Percentiles rank a stretch among this genome's conserved stretches.
Evolutionary conservation across 148 eudicot species (phyloP).

Genomic region (Dianthus caryophyllus): DNA sequence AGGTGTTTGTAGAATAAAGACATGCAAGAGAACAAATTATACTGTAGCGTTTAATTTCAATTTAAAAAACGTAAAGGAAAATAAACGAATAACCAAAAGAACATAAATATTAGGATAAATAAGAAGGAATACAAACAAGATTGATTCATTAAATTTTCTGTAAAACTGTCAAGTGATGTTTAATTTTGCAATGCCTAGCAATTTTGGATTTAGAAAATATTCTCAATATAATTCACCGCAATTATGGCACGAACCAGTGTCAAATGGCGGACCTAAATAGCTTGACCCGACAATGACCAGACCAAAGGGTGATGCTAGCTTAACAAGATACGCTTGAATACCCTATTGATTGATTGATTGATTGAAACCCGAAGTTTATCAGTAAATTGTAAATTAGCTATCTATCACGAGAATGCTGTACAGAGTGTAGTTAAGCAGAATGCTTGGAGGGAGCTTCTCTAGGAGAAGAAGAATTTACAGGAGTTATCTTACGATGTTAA

Average conservation of each 20-base stretch:
- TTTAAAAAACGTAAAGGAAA: too few relatives aligned
- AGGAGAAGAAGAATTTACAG: slow-evolving; percentile 36
- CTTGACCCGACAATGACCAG: background rate
- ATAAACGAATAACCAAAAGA: too few relatives aligned
- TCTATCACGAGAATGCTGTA: slow-evolving; percentile 15
- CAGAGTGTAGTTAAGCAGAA: background rate
- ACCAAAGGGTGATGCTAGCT: background rate
- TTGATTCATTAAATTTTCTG: too few relatives aligned
- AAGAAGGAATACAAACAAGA: too few relatives aligned
- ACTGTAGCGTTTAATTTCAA: too few relatives aligned
- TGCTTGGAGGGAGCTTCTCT: slow-evolving; percentile 14
- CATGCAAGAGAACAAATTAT: too few relatives aligned
- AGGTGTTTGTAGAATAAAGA: too few relatives aligned
- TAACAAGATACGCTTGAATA: background rate
- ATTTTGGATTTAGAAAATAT: too few relatives aligned
- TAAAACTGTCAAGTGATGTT: too few relatives aligned
- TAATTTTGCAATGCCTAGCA: too few relatives aligned
- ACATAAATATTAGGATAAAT: too few relatives aligned
- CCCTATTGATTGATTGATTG: background rate
- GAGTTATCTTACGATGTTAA: background rate
- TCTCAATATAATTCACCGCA: background rate
- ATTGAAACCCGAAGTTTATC: background rate
- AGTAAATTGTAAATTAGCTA: background rate
- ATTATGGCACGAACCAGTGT: background rate
- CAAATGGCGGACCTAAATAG: background rate